phyloP scores from a whole-genome alignment of 352 stramenopile species.

The Bremia lactucae region DNA sequence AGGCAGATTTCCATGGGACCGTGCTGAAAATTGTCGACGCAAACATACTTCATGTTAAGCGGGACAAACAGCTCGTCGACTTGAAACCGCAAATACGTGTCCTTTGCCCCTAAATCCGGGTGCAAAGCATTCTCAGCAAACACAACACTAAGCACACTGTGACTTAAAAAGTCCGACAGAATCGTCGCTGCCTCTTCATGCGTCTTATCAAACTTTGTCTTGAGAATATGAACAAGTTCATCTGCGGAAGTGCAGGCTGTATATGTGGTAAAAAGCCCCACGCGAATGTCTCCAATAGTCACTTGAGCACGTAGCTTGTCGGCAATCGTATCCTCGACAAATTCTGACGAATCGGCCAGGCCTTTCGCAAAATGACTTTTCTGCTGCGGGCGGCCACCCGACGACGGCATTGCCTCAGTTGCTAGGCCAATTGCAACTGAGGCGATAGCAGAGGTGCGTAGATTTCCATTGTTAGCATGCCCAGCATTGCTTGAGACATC shows the following conservation, averaged over 20 bases:
- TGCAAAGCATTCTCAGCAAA: conserved; percentile 36
- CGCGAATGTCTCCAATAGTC: conserved; percentile 43
- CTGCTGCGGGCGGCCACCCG: conserved; percentile 20
- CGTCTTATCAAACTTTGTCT: conserved; percentile 48
- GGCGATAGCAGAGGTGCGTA: conserved; percentile 51
- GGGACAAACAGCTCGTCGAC: conserved; percentile 74
- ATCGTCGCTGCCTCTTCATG: conserved; percentile 31
- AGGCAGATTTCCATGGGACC: conserved; percentile 65
- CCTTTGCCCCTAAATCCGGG: conserved; percentile 32
- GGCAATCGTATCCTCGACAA: conserved; percentile 46
- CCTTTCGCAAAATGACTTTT: conserved; percentile 33
- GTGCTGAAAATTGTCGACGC: conserved; percentile 29
- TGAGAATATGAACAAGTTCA: conserved; percentile 38
- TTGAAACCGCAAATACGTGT: conserved; percentile 75
- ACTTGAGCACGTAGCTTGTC: conserved; percentile 55
- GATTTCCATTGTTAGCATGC: conserved; percentile 27
- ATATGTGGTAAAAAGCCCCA: conserved; percentile 68
- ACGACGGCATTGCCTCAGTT: conserved; percentile 26
- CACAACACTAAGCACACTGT: conserved; percentile 39
- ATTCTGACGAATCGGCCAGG: conserved; percentile 21
- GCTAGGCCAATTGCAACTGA: conserved; percentile 39
- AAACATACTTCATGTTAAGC: conserved; percentile 76
- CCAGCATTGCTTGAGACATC: conserved; percentile 34
- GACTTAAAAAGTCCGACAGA: conserved; percentile 33
- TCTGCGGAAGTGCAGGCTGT: conserved; percentile 43